phyloP scores from a whole-genome alignment of 2,329 filamentous ascomycete species.

The Exophiala dermatitidis region DNA sequence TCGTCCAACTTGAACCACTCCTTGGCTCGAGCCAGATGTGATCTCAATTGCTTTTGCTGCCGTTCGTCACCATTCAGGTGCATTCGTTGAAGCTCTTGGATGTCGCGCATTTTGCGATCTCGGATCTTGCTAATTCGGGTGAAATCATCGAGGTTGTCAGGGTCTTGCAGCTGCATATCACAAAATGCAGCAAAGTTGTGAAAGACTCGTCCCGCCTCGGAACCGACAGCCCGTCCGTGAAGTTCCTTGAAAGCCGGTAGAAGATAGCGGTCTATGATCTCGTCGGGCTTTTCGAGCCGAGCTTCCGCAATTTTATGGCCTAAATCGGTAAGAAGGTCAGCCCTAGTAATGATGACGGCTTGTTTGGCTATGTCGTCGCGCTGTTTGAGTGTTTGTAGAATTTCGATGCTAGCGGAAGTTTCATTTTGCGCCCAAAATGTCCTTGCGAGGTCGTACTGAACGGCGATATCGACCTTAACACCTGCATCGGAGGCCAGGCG shows the following conservation, averaged over 20 bases:
- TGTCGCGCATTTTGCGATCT: conserved; percentile 73
- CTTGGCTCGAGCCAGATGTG: conserved; percentile 63
- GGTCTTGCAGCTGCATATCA: conserved; percentile 83
- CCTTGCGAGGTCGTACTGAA: conserved; percentile 75
- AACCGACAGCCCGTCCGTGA: conserved; percentile 57
- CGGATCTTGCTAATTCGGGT: conserved; percentile 70
- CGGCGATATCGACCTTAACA: conserved; percentile 66
- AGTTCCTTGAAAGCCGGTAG: conserved; percentile 77
- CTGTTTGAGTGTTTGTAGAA: conserved; percentile 68
- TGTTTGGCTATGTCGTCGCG: conserved; percentile 59
- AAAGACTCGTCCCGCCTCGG: conserved; percentile 78
- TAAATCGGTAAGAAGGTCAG: conserved; percentile 78
- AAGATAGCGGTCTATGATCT: conserved; percentile 80
- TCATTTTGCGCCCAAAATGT: conserved; percentile 94
- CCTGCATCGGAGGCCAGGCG: conserved; percentile 61
- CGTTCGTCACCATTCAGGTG: conserved; percentile 33
- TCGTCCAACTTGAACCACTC: conserved; percentile 88
- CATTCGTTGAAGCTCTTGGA: conserved; percentile 62
- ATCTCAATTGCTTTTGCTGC: conserved; percentile 51
- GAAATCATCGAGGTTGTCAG: conserved; percentile 77
- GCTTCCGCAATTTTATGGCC: conserved; percentile 86
- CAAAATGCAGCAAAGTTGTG: conserved; percentile 95
- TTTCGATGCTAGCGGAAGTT: conserved; percentile 76
- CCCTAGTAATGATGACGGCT: conserved; percentile 62
- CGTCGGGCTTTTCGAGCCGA: conserved; percentile 80